Base-by-base conservation (phyloP, 2,329 filamentous ascomycete genomes). In the Penicillium sp. region DNA sequence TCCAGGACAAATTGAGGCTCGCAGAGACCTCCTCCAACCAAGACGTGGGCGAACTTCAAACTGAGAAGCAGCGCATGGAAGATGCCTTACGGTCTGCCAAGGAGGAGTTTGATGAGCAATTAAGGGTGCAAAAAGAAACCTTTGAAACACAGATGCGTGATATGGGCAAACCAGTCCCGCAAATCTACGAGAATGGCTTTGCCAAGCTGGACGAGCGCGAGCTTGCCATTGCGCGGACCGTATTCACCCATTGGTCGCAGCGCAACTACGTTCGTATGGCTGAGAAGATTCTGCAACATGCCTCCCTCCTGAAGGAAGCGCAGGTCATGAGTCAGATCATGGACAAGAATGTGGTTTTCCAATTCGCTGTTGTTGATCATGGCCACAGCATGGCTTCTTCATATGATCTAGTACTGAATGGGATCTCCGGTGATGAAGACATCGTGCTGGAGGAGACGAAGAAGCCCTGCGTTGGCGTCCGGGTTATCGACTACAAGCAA, bases 241-340 rank as follows among this genome's bases (percentile, higher is more conserved):
- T 88, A 1, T 81, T 91, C 58, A 83, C 85, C 64, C 88, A 90
- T 69, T 99, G 95, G 95, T 88, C 88, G 64, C 85, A 90, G 68
- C 88, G 92, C 33, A 91, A 92, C 72, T 97, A 94, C 71, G 92
- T 99, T 61, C 89, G 90, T 59, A 97, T 99, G 91, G 93, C 94
- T 3, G 95, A 98, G 76, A 88, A 89, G 1, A 89, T 98, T 30
- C 82, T 99, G 50, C 93, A 96, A 73, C 90, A 96, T 75, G 94
- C 94, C 2, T 88, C 91, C 8, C 87, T 89, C 30, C 79, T 99
- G 61, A 99, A 99, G 76, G 95, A 99, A 78, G 95, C 95, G 1
- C 95, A 99, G 74, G 89, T 99, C 63, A 95, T 99, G 92, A 96
- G 93, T 80, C 94, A 97, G 70, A 92, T 96, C 71, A 91, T 99